Evolutionary conservation across 2,329 filamentous ascomycete species (phyloP).

Genomic region (Fusarium globosum): DNA sequence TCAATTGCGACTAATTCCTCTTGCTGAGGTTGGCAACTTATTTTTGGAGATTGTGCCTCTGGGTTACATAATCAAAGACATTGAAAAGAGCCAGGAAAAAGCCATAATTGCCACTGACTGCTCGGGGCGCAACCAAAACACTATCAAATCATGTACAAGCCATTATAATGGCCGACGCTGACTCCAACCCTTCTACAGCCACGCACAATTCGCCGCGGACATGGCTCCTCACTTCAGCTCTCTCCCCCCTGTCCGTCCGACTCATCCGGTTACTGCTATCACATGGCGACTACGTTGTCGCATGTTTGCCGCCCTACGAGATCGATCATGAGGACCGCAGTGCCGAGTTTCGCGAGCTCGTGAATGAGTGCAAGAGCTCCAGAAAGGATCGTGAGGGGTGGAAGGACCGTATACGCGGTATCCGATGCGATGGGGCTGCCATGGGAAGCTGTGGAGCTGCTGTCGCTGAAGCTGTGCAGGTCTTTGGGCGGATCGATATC

Average conservation of each 20-base stretch:
- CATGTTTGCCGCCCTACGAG: constrained; percentile 82
- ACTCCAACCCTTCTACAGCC: constrained; percentile 56
- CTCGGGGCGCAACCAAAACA: constrained; percentile 14
- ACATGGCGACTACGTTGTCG: constrained; percentile 92
- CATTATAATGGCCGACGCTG: constrained; percentile 49
- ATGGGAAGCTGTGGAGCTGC: constrained; percentile 84
- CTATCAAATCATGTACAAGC: constrained; percentile 40
- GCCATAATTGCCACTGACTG: constrained; percentile 9
- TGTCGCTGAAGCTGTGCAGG: constrained; percentile 84
- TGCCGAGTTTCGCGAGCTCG: constrained; percentile 82
- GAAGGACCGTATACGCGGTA: constrained; percentile 79
- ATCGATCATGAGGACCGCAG: constrained; percentile 81
- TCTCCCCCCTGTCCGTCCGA: constrained; percentile 86
- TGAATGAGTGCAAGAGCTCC: constrained; percentile 73
- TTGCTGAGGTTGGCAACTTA: not conserved
- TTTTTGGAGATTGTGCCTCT: not conserved
- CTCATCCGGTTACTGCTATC: constrained; percentile 83
- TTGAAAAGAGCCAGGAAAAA: constrained; percentile 14
- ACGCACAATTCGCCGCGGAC: constrained; percentile 82
- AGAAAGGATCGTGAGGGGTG: constrained; percentile 78
- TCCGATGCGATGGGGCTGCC: constrained; percentile 70
- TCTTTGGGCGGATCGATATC: constrained; percentile 90
- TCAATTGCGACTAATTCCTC: constrained; percentile 7
- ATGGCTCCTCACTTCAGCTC: constrained; percentile 90
- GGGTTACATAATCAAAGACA: constrained; percentile 27